Conservation (phyloP, 2,329 filamentous ascomycete genomes). For the Didymella keratinophila region DNA sequence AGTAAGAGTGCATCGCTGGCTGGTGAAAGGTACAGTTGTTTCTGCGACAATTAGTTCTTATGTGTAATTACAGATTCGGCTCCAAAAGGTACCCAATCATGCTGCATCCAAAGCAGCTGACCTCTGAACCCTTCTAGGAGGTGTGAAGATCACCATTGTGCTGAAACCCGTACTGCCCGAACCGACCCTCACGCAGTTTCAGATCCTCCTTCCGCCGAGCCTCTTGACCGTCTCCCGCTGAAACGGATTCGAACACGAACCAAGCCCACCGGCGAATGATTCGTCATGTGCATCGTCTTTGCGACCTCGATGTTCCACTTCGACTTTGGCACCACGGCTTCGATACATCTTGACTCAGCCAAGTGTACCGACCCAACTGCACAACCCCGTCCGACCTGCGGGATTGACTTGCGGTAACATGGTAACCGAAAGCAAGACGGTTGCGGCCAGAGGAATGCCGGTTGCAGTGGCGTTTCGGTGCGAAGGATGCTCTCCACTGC, state of each 20-base stretch:
- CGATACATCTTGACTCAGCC: background rate
- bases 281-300: background rate
- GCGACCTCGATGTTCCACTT: background rate
- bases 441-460: slow-evolving; percentile 1
- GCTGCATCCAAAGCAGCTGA: background rate
- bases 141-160: background rate
- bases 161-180: background rate
- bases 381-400: background rate
- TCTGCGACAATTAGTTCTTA: no score
- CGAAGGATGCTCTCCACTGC: slow-evolving; percentile 1
- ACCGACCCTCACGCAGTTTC: background rate
- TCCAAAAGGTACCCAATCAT: background rate
- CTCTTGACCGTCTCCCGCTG: background rate
- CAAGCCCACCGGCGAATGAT: background rate
- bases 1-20: no score
- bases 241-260: background rate
- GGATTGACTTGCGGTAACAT: background rate
- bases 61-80: no score
- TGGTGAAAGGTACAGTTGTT: no score
- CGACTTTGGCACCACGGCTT: background rate
- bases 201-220: background rate
- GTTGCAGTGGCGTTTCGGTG: slow-evolving; percentile 10
- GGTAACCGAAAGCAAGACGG: background rate
- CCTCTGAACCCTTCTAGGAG: no score
- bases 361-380: background rate